Conservation (phyloP, 495 filamentous ascomycete genomes). For the Staphylotrichum tortipilum region DNA sequence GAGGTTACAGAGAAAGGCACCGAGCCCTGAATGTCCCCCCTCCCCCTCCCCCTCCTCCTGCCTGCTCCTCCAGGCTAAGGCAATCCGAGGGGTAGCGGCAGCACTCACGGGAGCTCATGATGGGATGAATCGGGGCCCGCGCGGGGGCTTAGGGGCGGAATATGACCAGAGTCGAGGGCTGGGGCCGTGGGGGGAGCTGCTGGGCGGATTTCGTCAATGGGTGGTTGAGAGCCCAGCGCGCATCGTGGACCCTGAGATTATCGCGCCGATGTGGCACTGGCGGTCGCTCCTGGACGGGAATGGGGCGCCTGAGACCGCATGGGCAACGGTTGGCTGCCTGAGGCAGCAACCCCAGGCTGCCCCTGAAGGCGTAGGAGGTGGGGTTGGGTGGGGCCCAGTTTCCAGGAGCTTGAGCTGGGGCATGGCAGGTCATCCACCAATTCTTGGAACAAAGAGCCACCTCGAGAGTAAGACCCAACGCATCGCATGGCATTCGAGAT, state of each 20-base stretch:
- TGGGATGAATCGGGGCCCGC: conserved; percentile 31
- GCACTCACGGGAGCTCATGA: conserved; percentile 40
- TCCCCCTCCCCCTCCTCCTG: too few relatives aligned
- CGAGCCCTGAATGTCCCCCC: too few relatives aligned
- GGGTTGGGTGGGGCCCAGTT: too few relatives aligned
- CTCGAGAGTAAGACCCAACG: too few relatives aligned
- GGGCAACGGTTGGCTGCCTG: not conserved
- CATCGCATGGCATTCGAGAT: too few relatives aligned
- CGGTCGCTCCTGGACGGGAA: not conserved
- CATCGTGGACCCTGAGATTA: not conserved
- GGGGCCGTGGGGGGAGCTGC: conserved; percentile 1
- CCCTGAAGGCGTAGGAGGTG: too few relatives aligned
- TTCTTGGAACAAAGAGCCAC: too few relatives aligned
- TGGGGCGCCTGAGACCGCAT: not conserved
- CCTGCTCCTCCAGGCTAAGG: too few relatives aligned
- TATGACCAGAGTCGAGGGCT: conserved; percentile 27
- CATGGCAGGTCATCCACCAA: too few relatives aligned
- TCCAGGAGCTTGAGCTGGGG: too few relatives aligned
- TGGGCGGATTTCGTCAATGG: conserved; percentile 6
- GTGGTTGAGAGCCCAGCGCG: conserved; percentile 4
- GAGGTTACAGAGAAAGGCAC: too few relatives aligned
- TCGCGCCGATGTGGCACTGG: conserved; percentile 4
- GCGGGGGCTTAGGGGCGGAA: conserved; percentile 30
- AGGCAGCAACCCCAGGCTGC: not conserved
- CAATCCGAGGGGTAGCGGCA: not conserved